phyloP scores from a whole-genome alignment of 768 basidiomycete genomes.

The Suillus spraguei region DNA sequence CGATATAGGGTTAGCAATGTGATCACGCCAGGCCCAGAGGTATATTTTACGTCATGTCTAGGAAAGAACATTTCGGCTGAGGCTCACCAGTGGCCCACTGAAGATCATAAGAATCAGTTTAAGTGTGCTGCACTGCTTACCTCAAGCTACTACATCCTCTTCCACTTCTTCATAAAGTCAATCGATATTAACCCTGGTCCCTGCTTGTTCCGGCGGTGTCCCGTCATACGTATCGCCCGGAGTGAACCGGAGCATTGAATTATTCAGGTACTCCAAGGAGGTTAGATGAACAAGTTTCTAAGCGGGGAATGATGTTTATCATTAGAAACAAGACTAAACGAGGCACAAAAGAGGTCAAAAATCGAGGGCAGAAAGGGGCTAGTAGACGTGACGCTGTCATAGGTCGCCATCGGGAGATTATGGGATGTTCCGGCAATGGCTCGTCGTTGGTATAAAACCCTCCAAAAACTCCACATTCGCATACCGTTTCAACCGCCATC shows the following conservation, averaged over 20 bases:
- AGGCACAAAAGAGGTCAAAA: neutral
- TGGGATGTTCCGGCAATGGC: constrained; percentile 32
- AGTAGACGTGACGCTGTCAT: neutral
- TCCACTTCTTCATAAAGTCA: neutral
- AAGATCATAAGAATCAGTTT: too few relatives aligned
- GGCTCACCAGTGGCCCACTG: too few relatives aligned
- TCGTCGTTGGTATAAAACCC: constrained; percentile 30
- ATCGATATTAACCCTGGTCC: constrained; percentile 1
- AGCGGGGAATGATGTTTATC: neutral
- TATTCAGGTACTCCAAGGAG: neutral
- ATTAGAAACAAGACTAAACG: neutral
- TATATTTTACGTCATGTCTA: too few relatives aligned
- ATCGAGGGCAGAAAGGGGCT: neutral
- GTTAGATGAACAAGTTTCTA: constrained; percentile 1
- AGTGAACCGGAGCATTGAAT: constrained; percentile 9
- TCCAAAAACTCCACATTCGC: neutral
- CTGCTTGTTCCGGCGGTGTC: constrained; percentile 8
- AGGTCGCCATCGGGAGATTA: constrained; percentile 29
- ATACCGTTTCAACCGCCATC: constrained; percentile 12
- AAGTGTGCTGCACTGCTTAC: too few relatives aligned
- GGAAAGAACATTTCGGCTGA: too few relatives aligned
- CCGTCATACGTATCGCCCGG: constrained; percentile 4
- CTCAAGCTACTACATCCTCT: neutral
- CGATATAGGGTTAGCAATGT: too few relatives aligned
- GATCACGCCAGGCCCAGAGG: too few relatives aligned